Conservation (phyloP, 2,329 filamentous ascomycete species). For the Helotiales sp. region DNA sequence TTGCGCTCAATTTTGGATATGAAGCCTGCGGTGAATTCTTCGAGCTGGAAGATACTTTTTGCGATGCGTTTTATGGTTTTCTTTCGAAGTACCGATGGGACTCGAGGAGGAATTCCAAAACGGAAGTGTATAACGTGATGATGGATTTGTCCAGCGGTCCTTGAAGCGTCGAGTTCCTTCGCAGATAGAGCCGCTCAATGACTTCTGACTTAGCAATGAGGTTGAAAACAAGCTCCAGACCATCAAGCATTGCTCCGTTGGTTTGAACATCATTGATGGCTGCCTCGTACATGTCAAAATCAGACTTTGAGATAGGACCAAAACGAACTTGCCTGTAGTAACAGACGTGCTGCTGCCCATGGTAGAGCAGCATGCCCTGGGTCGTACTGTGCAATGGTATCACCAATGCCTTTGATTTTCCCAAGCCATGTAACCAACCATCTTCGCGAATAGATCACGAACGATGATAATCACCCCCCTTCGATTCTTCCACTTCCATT, state of each 20-base stretch:
- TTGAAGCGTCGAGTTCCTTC: not conserved
- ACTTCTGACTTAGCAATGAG: constrained; percentile 22
- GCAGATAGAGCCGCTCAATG: constrained; percentile 22
- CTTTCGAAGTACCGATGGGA: constrained; percentile 19
- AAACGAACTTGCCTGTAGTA: not conserved
- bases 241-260: constrained; percentile 23
- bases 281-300: not conserved
- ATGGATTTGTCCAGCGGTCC: constrained; percentile 3
- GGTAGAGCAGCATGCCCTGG: constrained; percentile 26
- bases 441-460: constrained; percentile 24
- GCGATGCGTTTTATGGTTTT: constrained; percentile 8
- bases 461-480: constrained; percentile 19
- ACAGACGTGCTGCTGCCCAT: constrained; percentile 21
- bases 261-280: constrained; percentile 12
- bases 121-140: constrained; percentile 16
- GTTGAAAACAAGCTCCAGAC: constrained; percentile 19
- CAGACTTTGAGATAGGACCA: not conserved
- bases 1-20: constrained; percentile 12
- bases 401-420: constrained; percentile 22
- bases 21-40: constrained; percentile 6
- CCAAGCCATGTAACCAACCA: constrained; percentile 19
- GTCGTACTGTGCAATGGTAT: constrained; percentile 24
- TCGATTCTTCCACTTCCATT: constrained; percentile 19
- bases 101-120: constrained; percentile 19
- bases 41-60: constrained; percentile 22